phyloP scores from a whole-genome alignment of 306 rosid species.

The Herpetospermum pedunculosum region DNA sequence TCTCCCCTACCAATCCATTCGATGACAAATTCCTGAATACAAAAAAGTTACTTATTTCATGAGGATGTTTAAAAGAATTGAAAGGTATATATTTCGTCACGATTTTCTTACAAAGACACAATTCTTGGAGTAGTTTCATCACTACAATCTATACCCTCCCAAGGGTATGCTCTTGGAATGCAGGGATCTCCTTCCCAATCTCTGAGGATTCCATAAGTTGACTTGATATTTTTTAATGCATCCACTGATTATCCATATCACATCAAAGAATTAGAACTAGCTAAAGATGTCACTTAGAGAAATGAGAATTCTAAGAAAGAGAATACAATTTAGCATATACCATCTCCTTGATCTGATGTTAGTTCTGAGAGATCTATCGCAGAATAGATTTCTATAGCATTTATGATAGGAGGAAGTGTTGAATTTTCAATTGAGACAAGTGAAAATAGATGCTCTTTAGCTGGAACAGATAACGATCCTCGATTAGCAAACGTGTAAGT shows the following conservation, averaged over 20 bases:
- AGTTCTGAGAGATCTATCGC: neutral
- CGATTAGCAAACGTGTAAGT: too few relatives aligned
- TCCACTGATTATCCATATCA: neutral
- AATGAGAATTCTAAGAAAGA: neutral
- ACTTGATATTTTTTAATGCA: neutral
- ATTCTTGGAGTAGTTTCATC: slow-evolving; percentile 16
- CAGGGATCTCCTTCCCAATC: slow-evolving; percentile 45
- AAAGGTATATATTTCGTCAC: too few relatives aligned
- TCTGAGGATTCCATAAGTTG: neutral
- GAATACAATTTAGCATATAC: neutral
- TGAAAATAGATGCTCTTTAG: neutral
- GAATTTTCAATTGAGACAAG: neutral
- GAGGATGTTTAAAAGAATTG: too few relatives aligned
- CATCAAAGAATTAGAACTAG: neutral
- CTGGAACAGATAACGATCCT: too few relatives aligned
- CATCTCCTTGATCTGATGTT: neutral
- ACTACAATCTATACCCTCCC: slow-evolving; percentile 28
- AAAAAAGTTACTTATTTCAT: neutral
- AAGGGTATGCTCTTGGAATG: slow-evolving; percentile 10
- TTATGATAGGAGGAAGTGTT: slow-evolving; percentile 10
- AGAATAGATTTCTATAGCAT: neutral
- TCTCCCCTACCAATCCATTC: slow-evolving; percentile 1
- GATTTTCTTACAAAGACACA: slow-evolving; percentile 19
- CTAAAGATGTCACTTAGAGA: too few relatives aligned
- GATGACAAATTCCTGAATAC: slow-evolving; percentile 13